Evolutionary conservation across 2,329 filamentous ascomycete genomes (phyloP).

Genomic region (Aspergillus ustus): DNA sequence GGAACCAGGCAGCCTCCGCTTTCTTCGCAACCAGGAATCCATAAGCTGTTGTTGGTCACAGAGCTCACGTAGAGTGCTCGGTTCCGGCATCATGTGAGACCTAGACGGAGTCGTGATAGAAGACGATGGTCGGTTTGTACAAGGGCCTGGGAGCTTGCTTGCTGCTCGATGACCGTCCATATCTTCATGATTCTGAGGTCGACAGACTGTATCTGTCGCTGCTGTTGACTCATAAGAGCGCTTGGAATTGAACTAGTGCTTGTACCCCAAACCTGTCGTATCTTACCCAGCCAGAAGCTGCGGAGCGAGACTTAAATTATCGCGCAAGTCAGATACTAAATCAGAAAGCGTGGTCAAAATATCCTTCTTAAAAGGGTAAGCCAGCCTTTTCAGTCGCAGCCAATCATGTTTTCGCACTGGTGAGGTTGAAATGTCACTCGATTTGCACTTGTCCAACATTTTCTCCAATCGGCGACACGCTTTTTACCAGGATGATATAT

Average conservation of each 20-base stretch:
- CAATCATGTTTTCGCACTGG: not conserved
- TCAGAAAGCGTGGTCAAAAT: not conserved
- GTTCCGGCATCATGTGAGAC: not conserved
- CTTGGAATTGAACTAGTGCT: not conserved
- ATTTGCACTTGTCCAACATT: not conserved
- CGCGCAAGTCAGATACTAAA: not conserved
- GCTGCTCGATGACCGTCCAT: not conserved
- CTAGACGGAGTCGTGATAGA: not conserved
- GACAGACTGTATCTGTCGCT: not conserved
- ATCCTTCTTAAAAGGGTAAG: not conserved
- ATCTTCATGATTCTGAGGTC: not conserved
- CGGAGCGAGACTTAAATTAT: not conserved
- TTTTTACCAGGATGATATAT: not conserved
- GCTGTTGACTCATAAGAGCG: not conserved
- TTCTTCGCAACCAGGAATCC: not conserved
- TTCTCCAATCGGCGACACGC: not conserved
- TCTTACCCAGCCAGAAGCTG: not conserved
- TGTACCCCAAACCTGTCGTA: no score
- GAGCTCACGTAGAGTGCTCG: not conserved
- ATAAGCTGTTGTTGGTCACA: not conserved
- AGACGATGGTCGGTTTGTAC: not conserved
- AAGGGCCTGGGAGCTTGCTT: not conserved
- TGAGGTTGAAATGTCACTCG: not conserved
- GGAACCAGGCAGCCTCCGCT: not conserved
- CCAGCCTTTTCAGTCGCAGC: not conserved